These are phyloP conservation scores for Adansonia madagascariensis DNA, from an alignment of 441 rosid genomes.

Conservation along the genomic window DNA sequence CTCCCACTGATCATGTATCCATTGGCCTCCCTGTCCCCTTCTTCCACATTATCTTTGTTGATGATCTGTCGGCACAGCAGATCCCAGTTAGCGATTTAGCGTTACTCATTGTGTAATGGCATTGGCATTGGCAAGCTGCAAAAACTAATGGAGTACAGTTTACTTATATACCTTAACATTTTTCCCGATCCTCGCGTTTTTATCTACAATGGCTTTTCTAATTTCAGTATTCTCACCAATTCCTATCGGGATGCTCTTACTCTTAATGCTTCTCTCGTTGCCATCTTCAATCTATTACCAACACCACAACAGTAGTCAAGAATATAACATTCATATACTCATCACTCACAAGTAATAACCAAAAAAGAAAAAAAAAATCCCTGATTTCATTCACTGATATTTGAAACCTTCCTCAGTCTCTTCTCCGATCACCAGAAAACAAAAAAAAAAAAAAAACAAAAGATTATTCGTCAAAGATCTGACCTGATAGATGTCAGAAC, in stretches of 20 bases:
- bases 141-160: neutral
- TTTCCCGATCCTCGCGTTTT: constrained; percentile 79
- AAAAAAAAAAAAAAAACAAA: too few species aligned
- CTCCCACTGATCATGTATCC: constrained; percentile 75
- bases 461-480: constrained; percentile 17
- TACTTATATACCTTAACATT: constrained; percentile 57
- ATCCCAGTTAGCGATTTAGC: neutral
- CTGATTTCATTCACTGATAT: neutral
- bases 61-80: constrained; percentile 51
- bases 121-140: neutral
- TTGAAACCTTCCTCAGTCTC: neutral
- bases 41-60: constrained; percentile 65
- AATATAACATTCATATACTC: too few species aligned
- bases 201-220: constrained; percentile 68
- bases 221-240: constrained; percentile 64
- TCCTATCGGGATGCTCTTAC: constrained; percentile 51
- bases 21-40: constrained; percentile 57
- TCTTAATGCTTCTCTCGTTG: neutral
- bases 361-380: neutral
- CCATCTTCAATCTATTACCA: constrained; percentile 18
- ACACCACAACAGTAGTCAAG: neutral
- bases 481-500: constrained; percentile 78
- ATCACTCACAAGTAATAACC: too few species aligned
- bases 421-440: too few species aligned
- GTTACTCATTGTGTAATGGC: too few species aligned